Evolutionary conservation across 768 basidiomycete genomes (phyloP).

Genomic region (Xanthoconium purpureum): DNA sequence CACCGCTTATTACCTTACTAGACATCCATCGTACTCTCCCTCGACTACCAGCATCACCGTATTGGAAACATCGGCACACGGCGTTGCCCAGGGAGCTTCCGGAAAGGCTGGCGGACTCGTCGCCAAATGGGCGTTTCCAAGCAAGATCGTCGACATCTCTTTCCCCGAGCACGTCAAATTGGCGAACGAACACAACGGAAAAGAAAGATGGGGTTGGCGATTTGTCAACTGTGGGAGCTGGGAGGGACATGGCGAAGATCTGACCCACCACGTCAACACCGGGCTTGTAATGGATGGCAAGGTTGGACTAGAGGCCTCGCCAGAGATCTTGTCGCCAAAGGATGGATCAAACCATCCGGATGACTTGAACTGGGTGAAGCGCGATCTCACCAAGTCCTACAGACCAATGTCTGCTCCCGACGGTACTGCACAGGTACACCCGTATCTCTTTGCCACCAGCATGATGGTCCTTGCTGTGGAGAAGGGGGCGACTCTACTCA

Average conservation of each 20-base stretch:
- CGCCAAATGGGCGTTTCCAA: constrained; percentile 81
- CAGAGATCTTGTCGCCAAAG: constrained; percentile 11
- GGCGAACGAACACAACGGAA: constrained; percentile 65
- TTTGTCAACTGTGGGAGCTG: constrained; percentile 70
- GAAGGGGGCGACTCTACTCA: constrained; percentile 47
- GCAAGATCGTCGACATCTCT: constrained; percentile 65
- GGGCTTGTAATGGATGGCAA: constrained; percentile 35
- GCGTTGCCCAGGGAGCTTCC: constrained; percentile 74
- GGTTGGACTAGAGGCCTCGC: constrained; percentile 48
- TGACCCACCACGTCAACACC: constrained; percentile 12
- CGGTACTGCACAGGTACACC: constrained; percentile 75
- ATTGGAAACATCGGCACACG: constrained; percentile 65
- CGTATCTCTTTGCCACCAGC: constrained; percentile 67
- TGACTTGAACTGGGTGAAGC: constrained; percentile 53
- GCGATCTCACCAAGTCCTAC: constrained; percentile 59
- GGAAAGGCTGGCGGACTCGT: constrained; percentile 86
- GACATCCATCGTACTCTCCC: constrained; percentile 47
- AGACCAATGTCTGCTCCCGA: constrained; percentile 48
- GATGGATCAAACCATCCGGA: constrained; percentile 42
- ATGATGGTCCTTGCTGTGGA: constrained; percentile 65
- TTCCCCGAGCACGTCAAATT: constrained; percentile 66
- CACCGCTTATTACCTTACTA: constrained; percentile 75
- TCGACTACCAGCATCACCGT: constrained; percentile 50
- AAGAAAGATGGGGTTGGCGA: constrained; percentile 80
- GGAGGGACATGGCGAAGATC: constrained; percentile 57